Percentiles rank a stretch among this genome's conserved stretches.
Conservation (phyloP, 129 eudicot species). For the Artemisia tridentata region DNA sequence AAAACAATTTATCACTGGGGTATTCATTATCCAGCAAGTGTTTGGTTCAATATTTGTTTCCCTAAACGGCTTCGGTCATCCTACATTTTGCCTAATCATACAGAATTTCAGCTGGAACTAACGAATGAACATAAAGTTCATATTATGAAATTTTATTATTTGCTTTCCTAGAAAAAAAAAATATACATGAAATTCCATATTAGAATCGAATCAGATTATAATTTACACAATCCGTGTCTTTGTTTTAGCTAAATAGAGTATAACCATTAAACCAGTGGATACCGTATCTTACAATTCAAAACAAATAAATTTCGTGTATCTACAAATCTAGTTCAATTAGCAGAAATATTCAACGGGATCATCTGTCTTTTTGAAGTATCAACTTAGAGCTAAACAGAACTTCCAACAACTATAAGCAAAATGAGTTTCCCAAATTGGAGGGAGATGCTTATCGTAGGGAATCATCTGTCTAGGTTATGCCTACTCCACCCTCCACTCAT, state of each 20-base stretch:
- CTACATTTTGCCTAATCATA: not conserved
- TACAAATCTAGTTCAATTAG: not conserved
- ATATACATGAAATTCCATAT: not conserved
- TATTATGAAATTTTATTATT: not conserved
- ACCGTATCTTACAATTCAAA: not conserved
- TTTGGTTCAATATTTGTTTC: too few relatives aligned
- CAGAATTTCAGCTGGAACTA: not conserved
- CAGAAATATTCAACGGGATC: not conserved
- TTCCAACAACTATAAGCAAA: not conserved
- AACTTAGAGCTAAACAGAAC: not conserved
- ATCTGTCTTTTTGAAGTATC: not conserved
- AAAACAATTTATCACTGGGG: too few relatives aligned
- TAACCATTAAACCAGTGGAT: not conserved
- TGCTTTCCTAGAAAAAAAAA: not conserved
- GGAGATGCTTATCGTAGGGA: too few relatives aligned
- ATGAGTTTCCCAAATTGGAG: constrained; percentile 7
- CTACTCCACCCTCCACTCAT: not conserved
- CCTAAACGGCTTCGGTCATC: not conserved
- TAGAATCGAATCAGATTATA: too few relatives aligned
- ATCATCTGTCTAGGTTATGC: too few relatives aligned
- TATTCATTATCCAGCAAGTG: too few relatives aligned
- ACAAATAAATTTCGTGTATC: not conserved
- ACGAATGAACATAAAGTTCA: not conserved
- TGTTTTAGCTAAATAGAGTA: not conserved
- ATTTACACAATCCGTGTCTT: not conserved